These are phyloP conservation scores for Pezicula neosporulosa DNA, from an alignment of 2,329 filamentous ascomycete species.

Conservation along the genomic window DNA sequence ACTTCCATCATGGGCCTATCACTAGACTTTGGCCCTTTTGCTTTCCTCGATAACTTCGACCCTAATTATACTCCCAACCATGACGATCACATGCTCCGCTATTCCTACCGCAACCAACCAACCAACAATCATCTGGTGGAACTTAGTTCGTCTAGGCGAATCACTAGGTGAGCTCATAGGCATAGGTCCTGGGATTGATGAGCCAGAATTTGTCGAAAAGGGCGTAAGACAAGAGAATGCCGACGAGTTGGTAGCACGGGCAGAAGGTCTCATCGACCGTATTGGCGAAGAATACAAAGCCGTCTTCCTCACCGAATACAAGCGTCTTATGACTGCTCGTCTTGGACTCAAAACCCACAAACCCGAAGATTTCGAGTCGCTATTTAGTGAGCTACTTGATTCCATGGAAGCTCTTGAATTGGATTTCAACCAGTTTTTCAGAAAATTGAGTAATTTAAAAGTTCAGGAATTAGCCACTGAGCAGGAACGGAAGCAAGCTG, in stretches of 20 bases:
- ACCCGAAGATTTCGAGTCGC: constrained; percentile 70
- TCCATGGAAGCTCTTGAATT: constrained; percentile 77
- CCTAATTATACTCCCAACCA: constrained; percentile 95
- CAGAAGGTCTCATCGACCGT: constrained; percentile 78
- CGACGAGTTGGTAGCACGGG: constrained; percentile 69
- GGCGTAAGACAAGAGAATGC: constrained; percentile 70
- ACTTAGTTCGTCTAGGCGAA: constrained; percentile 87
- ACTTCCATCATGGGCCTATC: constrained; percentile 86
- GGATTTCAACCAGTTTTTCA: constrained; percentile 94
- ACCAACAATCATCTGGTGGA: constrained; percentile 98
- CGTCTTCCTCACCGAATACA: constrained; percentile 87
- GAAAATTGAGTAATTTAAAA: constrained; percentile 65
- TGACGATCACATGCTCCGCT: constrained; percentile 83
- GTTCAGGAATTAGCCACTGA: constrained; percentile 62
- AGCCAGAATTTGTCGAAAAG: constrained; percentile 64
- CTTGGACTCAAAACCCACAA: constrained; percentile 71
- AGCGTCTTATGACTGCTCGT: constrained; percentile 74
- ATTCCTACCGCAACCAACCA: constrained; percentile 96
- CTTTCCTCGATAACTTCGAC: constrained; percentile 97
- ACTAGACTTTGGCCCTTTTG: constrained; percentile 94
- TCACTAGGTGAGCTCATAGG: constrained; percentile 85
- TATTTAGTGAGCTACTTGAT: constrained; percentile 83
- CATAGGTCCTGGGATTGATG: constrained; percentile 68
- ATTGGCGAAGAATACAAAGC: constrained; percentile 84
- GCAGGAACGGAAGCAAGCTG: constrained; percentile 58